Conservation (phyloP, 1,139 yeast species). For the Zhuliangozyma blackwelliae region DNA sequence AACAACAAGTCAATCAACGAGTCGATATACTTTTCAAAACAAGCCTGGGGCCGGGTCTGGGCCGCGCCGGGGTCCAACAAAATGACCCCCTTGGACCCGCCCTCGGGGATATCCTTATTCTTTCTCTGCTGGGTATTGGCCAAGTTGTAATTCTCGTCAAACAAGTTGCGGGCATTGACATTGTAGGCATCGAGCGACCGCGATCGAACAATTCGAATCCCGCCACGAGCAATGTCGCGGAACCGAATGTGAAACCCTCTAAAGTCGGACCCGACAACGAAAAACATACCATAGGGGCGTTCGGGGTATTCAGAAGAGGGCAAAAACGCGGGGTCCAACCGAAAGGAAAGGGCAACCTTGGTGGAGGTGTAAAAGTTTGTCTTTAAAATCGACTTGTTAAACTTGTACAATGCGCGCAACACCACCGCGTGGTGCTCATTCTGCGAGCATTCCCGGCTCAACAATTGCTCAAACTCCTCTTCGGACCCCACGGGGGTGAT, state of each 20-base stretch:
- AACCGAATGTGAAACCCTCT: slow-evolving; percentile 97
- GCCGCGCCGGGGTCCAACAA: slow-evolving; percentile 77
- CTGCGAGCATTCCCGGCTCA: slow-evolving; percentile 71
- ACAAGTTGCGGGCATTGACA: slow-evolving; percentile 79
- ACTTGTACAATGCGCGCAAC: slow-evolving; percentile 73
- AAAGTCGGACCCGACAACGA: slow-evolving; percentile 93
- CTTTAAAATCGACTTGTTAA: slow-evolving; percentile 84
- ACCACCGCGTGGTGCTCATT: slow-evolving; percentile 79
- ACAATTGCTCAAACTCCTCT: slow-evolving; percentile 66
- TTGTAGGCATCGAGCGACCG: slow-evolving; percentile 83
- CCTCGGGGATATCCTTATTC: slow-evolving; percentile 98
- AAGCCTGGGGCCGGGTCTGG: slow-evolving; percentile 77
- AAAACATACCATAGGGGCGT: slow-evolving; percentile 90
- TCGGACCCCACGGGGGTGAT: slow-evolving; percentile 73
- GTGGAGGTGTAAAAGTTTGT: slow-evolving; percentile 93
- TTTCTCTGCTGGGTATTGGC: slow-evolving; percentile 96
- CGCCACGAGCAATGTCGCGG: slow-evolving; percentile 97
- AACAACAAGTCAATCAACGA: slow-evolving; percentile 82
- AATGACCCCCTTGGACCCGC: slow-evolving; percentile 97
- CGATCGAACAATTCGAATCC: slow-evolving; percentile 91
- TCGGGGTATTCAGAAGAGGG: slow-evolving; percentile 87
- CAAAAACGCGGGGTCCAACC: slow-evolving; percentile 81
- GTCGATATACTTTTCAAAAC: slow-evolving; percentile 91
- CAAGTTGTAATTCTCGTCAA: slow-evolving; percentile 93
- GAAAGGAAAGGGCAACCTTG: slow-evolving; percentile 90